Conservation (phyloP, 2,329 filamentous ascomycete species). For the Chaetomium sp. region DNA sequence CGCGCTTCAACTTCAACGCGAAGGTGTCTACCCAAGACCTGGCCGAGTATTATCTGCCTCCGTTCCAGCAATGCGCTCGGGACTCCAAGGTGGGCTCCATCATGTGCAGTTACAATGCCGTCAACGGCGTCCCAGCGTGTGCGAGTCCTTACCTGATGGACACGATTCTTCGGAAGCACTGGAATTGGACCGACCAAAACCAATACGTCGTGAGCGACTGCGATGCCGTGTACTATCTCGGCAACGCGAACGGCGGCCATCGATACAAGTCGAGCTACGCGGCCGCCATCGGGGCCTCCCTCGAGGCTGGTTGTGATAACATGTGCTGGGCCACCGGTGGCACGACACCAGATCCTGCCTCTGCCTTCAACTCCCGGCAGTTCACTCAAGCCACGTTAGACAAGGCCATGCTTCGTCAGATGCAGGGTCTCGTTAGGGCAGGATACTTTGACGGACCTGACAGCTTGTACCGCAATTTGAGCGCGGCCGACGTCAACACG, state of each 20-base stretch:
- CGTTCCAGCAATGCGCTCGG: conserved; percentile 64
- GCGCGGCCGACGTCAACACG: conserved; percentile 57
- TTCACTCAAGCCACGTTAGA: conserved; percentile 37
- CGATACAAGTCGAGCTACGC: conserved; percentile 30
- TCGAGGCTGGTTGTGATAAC: conserved; percentile 32
- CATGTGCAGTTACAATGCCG: conserved; percentile 65
- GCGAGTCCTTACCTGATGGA: conserved; percentile 63
- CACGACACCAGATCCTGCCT: conserved; percentile 25
- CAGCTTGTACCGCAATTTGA: conserved; percentile 41
- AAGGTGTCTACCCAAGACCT: conserved; percentile 56
- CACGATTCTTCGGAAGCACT: conserved; percentile 62
- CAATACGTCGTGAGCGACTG: conserved; percentile 68
- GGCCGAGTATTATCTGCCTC: conserved; percentile 67
- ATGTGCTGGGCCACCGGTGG: conserved; percentile 34
- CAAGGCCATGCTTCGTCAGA: conserved; percentile 53
- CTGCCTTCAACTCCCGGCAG: conserved; percentile 39
- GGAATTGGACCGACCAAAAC: conserved; percentile 62
- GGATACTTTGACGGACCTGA: conserved; percentile 57
- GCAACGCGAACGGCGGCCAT: conserved; percentile 33
- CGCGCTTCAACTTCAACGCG: conserved; percentile 37
- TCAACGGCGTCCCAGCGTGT: conserved; percentile 64
- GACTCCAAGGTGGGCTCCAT: conserved; percentile 59
- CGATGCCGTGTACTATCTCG: conserved; percentile 49
- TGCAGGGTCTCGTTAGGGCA: conserved; percentile 55
- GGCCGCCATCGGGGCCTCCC: conserved; percentile 29